phyloP scores from a whole-genome alignment of 805 yeast genomes.

The Wickerhamiella cacticola region DNA sequence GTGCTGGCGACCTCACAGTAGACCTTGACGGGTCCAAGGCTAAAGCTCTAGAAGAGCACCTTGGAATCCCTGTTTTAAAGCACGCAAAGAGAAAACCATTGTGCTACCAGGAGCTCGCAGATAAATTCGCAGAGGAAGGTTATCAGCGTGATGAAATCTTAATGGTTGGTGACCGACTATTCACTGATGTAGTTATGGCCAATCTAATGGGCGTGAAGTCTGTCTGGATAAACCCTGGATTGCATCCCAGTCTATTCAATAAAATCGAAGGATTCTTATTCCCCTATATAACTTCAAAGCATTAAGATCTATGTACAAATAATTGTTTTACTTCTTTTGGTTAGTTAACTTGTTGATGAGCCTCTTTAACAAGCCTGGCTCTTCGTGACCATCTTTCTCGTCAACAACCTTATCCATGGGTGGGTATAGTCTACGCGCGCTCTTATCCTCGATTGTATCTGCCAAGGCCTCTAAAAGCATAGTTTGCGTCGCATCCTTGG shows the following conservation, averaged over 20 bases:
- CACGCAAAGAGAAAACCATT: conserved; percentile 30
- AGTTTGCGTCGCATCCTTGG: conserved; percentile 71
- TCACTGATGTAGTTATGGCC: conserved; percentile 90
- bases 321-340: conserved; percentile 17
- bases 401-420: conserved; percentile 22
- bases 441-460: conserved; percentile 68
- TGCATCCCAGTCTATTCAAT: conserved; percentile 27
- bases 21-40: conserved; percentile 56
- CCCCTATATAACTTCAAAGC: background rate
- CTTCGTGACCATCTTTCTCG: conserved; percentile 12
- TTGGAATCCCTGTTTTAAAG: conserved; percentile 31
- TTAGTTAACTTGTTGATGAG: conserved; percentile 27
- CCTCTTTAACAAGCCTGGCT: conserved; percentile 28
- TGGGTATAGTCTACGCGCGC: conserved; percentile 55
- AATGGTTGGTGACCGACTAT: conserved; percentile 79
- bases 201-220: conserved; percentile 82
- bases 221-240: conserved; percentile 76
- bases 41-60: conserved; percentile 41
- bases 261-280: conserved; percentile 18
- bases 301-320: background rate
- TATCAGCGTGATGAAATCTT: conserved; percentile 54
- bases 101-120: conserved; percentile 47
- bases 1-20: conserved; percentile 74
- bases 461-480: conserved; percentile 91
- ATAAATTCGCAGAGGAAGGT: conserved; percentile 42